Percentiles rank a stretch among this genome's conserved stretches.
phyloP scores from a whole-genome alignment of 2,329 filamentous ascomycete genomes.

The Sporothrix variecibatus region DNA sequence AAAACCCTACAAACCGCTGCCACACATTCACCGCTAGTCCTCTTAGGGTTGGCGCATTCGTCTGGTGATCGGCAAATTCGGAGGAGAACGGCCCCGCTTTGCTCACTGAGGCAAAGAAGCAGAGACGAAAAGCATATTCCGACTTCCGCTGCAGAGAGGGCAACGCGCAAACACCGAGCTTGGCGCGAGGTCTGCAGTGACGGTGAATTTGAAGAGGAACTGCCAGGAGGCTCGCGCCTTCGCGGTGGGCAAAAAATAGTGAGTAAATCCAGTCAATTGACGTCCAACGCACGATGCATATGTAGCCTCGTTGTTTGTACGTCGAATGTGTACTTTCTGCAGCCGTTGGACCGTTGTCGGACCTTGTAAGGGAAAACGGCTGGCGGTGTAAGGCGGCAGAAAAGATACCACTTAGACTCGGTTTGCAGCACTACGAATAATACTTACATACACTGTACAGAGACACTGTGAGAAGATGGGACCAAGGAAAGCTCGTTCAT shows the following conservation, averaged over 20 bases:
- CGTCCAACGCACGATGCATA: neutral
- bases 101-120: neutral
- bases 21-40: conserved; percentile 22
- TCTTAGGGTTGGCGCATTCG: neutral
- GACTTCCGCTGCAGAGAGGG: conserved; percentile 1
- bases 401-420: neutral
- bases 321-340: neutral
- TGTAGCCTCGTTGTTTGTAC: neutral
- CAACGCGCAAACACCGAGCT: conserved; percentile 2
- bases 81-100: conserved; percentile 30
- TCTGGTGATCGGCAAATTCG: conserved; percentile 27
- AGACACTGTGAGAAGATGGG: neutral
- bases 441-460: neutral
- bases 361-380: neutral
- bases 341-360: conserved; percentile 6
- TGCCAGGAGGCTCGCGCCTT: neutral
- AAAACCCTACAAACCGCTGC: neutral
- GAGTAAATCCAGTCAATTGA: neutral
- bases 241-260: neutral
- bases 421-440: neutral
- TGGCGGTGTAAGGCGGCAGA: conserved; percentile 12
- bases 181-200: conserved; percentile 1
- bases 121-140: neutral
- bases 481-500: neutral
- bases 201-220: neutral